Evolutionary conservation across 2,329 filamentous ascomycete species (phyloP).

Genomic region (Sporothrix sp.): DNA sequence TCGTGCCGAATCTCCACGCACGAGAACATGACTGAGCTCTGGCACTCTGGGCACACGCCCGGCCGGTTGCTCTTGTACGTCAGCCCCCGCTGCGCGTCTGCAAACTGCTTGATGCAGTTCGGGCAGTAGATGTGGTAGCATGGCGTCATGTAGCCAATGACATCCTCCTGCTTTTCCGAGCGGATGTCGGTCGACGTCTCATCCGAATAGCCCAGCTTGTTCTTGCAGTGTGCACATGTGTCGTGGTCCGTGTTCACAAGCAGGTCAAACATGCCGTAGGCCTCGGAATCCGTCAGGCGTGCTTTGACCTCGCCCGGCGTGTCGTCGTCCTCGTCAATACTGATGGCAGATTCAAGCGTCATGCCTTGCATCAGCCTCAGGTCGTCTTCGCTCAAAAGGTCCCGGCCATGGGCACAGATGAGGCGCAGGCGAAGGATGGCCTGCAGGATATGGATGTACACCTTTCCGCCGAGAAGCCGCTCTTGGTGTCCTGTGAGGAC

Average conservation of each 20-base stretch:
- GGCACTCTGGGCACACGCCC: constrained; percentile 60
- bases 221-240: constrained; percentile 59
- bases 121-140: constrained; percentile 82
- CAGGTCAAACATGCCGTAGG: constrained; percentile 75
- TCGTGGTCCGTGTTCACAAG: constrained; percentile 76
- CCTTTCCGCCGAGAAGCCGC: constrained; percentile 65
- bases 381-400: constrained; percentile 78
- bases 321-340: constrained; percentile 71
- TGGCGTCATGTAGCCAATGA: constrained; percentile 70
- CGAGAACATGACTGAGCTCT: constrained; percentile 49
- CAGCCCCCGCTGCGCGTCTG: constrained; percentile 37
- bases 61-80: constrained; percentile 32
- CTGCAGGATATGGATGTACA: constrained; percentile 89
- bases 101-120: constrained; percentile 55
- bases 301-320: constrained; percentile 33
- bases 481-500: constrained; percentile 58
- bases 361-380: constrained; percentile 69
- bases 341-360: constrained; percentile 77
- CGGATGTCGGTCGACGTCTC: constrained; percentile 34
- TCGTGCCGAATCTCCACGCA: constrained; percentile 60
- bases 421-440: constrained; percentile 82
- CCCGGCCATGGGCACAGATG: constrained; percentile 88
- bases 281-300: constrained; percentile 57
- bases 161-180: constrained; percentile 49
- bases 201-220: constrained; percentile 49